A percentile compares a stretch with the other conserved stretches of the same genome.
Conservation (phyloP, 306 rosid genomes). For the Acmispon strigosus region DNA sequence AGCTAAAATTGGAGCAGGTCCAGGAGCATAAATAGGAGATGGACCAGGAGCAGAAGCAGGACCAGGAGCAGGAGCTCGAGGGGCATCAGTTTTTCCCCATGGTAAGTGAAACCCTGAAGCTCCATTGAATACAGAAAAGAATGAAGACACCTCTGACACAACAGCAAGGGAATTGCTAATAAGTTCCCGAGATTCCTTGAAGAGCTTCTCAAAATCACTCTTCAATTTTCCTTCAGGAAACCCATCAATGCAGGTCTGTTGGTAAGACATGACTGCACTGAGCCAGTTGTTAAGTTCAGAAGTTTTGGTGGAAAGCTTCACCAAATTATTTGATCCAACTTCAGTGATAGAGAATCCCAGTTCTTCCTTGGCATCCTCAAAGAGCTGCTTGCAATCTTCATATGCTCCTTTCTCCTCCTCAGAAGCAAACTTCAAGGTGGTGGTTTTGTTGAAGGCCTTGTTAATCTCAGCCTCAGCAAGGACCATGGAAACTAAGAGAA, state of each 20-base stretch:
- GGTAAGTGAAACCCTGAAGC: slow-evolving; percentile 28
- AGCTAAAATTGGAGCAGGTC: neutral
- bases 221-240: slow-evolving; percentile 53
- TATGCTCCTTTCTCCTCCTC: slow-evolving; percentile 43
- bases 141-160: slow-evolving; percentile 26
- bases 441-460: slow-evolving; percentile 29
- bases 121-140: slow-evolving; percentile 23
- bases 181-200: slow-evolving; percentile 33
- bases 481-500: slow-evolving; percentile 33
- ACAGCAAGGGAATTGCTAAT: slow-evolving; percentile 71
- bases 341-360: slow-evolving; percentile 24
- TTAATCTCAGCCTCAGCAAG: slow-evolving; percentile 31
- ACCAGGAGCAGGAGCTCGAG: too few species aligned
- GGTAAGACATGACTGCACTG: slow-evolving; percentile 73
- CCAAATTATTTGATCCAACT: neutral
- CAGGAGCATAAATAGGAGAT: too few species aligned
- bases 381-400: slow-evolving; percentile 45
- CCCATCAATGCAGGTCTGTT: slow-evolving; percentile 69
- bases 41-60: too few species aligned
- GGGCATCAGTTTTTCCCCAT: neutral
- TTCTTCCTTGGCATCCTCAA: slow-evolving; percentile 46
- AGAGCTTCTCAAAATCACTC: slow-evolving; percentile 14
- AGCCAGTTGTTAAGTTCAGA: slow-evolving; percentile 68
- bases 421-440: slow-evolving; percentile 2
- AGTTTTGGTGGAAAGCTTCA: neutral